Conservation (phyloP, 768 basidiomycete genomes). For the Rhizopogon rudus region DNA sequence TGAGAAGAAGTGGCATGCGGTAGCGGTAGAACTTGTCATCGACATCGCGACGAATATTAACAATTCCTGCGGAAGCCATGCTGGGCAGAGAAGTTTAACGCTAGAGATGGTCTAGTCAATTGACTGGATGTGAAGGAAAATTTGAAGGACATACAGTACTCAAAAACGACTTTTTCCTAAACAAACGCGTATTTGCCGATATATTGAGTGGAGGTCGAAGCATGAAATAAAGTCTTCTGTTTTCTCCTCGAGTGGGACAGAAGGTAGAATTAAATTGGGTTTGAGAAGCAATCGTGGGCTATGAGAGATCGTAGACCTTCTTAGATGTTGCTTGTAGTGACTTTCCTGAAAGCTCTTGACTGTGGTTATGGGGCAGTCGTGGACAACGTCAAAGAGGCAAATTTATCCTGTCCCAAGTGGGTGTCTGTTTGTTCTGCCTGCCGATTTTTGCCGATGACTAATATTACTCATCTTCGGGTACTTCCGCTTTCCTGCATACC, state of each 20-base stretch:
- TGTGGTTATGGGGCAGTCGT: slow-evolving; percentile 1
- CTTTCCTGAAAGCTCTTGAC: background rate
- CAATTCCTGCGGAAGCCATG: slow-evolving; percentile 78
- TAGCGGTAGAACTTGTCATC: slow-evolving; percentile 97
- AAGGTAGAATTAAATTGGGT: slow-evolving; percentile 16
- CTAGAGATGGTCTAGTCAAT: slow-evolving; percentile 27
- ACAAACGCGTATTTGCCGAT: slow-evolving; percentile 58
- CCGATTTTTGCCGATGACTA: slow-evolving; percentile 10
- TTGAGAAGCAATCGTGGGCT: slow-evolving; percentile 26
- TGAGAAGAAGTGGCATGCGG: slow-evolving; percentile 93
- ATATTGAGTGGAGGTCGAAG: slow-evolving; percentile 83
- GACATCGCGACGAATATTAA: slow-evolving; percentile 94
- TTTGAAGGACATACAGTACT: slow-evolving; percentile 40
- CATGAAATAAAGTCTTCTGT: slow-evolving; percentile 59
- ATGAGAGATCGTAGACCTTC: background rate
- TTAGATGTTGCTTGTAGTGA: background rate
- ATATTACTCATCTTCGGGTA: too few species aligned
- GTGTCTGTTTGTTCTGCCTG: slow-evolving; percentile 21
- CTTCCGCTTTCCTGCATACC: too few species aligned
- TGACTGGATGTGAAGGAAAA: background rate
- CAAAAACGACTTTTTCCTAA: slow-evolving; percentile 44
- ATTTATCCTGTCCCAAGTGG: slow-evolving; percentile 16
- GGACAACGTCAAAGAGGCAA: slow-evolving; percentile 1
- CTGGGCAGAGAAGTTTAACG: slow-evolving; percentile 61
- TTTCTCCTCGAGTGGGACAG: slow-evolving; percentile 26